Base-by-base conservation (phyloP, 768 basidiomycete species). In the Royoungia palumana region DNA sequence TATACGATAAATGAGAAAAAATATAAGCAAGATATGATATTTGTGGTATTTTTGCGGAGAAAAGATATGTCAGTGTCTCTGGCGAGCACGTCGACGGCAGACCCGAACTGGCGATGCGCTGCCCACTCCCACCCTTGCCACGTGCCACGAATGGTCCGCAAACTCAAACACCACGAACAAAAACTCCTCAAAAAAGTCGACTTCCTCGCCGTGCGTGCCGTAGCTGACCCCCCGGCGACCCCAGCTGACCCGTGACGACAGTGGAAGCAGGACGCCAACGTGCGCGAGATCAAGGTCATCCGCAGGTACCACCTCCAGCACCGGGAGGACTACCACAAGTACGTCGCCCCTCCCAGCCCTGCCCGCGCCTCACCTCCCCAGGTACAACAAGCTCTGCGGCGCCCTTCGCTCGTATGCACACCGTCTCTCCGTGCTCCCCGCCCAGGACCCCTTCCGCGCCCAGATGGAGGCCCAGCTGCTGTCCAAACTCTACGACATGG, bases 401-500 rank as follows among this genome's bases (percentile, higher is more conserved):
- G 80, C 87, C 4, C 72, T 97, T 37, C 81, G 94, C 38, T 80
- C 86, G 2, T 83, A 87, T 64, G 89, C 92, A 0, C 93, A 97
- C 70, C 82, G 91, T 19, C 64, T 97, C 39, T 85, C 94, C 16
- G 74, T 92, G 21, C 81, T 99, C 10, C 91, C 96, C 2, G 75
- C 89, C 0, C 82, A 91, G 57, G 95, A 98, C 69, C 89, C 93
- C 4, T 90, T 90, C 68, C 81, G 95, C 17, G 54, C 82, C 5
- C 80, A 84, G 47, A 90, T 89, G 82, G 89, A 99, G 70, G 81
- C 71, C 37, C 85, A 90, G 59, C 75, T 98, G 19, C 81, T 99
- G 45, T 86, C 89, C 51, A 98, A 97, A 68, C 81, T 98, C 51
- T 99, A 97, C 71, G 96, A 99, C 70, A 90, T 95, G 76, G 96